Conservation (phyloP, 768 basidiomycete species). For the Mycena capillaripes region DNA sequence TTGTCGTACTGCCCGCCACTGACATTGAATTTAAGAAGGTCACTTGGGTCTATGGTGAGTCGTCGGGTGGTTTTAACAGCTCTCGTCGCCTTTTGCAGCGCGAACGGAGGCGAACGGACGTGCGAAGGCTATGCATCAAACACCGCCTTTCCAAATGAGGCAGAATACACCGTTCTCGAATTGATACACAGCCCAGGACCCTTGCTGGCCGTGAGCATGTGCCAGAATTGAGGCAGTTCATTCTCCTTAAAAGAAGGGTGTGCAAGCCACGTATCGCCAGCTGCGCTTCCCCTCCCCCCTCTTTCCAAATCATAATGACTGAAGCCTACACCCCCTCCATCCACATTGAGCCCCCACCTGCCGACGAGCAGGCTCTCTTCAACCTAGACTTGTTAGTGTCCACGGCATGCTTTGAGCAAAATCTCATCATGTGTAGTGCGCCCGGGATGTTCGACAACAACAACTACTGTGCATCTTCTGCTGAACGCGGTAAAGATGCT, state of each 20-base stretch:
- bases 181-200: constrained; percentile 20
- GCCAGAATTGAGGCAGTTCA: neutral
- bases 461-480: constrained; percentile 11
- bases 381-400: neutral
- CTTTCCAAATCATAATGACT: constrained; percentile 29
- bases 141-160: neutral
- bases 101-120: neutral
- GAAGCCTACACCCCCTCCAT: constrained; percentile 36
- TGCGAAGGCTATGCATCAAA: too few species aligned
- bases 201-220: neutral
- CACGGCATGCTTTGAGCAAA: neutral
- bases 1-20: constrained; percentile 14
- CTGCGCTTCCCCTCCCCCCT: constrained; percentile 28
- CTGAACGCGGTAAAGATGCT: constrained; percentile 18
- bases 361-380: constrained; percentile 29
- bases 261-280: constrained; percentile 5
- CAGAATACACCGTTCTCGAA: neutral
- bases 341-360: constrained; percentile 27
- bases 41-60: constrained; percentile 5
- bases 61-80: constrained; percentile 14
- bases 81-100: neutral
- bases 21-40: constrained; percentile 3
- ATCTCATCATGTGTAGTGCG: constrained; percentile 17
- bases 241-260: constrained; percentile 22
- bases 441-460: constrained; percentile 36